Evolutionary conservation across 106 monocot species (phyloP).

Genomic region (Phalaenopsis equestris): DNA sequence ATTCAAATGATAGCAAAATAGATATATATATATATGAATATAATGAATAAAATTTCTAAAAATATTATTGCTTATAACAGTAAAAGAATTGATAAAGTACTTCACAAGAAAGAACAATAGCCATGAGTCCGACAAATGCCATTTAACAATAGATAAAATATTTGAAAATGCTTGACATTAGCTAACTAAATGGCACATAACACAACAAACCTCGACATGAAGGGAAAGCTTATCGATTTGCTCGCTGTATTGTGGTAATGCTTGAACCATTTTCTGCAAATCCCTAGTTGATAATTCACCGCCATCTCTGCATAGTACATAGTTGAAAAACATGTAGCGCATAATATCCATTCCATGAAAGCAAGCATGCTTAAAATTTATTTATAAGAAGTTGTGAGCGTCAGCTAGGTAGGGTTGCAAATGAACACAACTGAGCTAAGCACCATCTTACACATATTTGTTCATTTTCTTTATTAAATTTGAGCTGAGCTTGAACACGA

Average conservation of each 20-base stretch:
- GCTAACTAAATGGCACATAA: neutral
- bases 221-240: slow-evolving; percentile 97
- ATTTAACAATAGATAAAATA: neutral
- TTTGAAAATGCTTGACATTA: neutral
- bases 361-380: neutral
- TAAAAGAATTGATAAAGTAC: neutral
- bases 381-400: neutral
- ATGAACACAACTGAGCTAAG: too few species aligned
- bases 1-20: neutral
- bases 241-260: slow-evolving; percentile 91
- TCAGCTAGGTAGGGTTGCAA: neutral
- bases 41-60: neutral
- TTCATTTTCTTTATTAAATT: too few species aligned
- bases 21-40: neutral
- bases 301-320: slow-evolving; percentile 36
- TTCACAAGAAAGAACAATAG: neutral
- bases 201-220: slow-evolving; percentile 74
- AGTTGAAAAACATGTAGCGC: neutral
- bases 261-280: slow-evolving; percentile 97
- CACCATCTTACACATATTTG: too few species aligned
- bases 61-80: neutral
- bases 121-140: neutral
- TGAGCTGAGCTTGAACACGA: too few species aligned
- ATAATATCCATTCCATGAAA: neutral
- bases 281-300: slow-evolving; percentile 87